Conservation (phyloP, 805 yeast species). For the Yamadazyma paraphyllophila region DNA sequence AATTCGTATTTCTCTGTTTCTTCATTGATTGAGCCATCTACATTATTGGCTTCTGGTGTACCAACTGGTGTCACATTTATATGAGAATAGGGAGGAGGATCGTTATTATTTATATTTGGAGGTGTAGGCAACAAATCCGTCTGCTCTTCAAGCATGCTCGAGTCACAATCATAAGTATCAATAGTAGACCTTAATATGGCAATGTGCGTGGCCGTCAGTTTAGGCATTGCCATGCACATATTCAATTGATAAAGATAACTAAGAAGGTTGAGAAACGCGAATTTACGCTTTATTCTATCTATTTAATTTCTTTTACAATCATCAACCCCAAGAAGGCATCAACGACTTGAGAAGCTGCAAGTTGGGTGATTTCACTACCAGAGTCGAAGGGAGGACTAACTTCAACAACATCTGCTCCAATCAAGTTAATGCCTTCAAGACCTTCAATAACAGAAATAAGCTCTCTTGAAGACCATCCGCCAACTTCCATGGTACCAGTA, state of each 20-base stretch:
- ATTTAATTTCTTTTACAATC: slow-evolving; percentile 16
- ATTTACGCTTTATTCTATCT: neutral
- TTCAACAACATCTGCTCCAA: slow-evolving; percentile 30
- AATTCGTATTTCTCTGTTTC: neutral
- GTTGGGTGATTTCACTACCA: slow-evolving; percentile 25
- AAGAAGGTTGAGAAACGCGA: neutral
- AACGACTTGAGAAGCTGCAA: slow-evolving; percentile 26
- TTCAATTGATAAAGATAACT: neutral
- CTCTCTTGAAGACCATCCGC: slow-evolving; percentile 27
- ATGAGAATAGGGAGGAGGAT: neutral
- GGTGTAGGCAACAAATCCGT: neutral
- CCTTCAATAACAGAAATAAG: slow-evolving; percentile 25
- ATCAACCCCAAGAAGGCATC: slow-evolving; percentile 23
- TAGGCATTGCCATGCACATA: slow-evolving; percentile 11
- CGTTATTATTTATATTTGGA: neutral
- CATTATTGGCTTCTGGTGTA: too few relatives aligned
- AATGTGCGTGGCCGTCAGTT: slow-evolving; percentile 1
- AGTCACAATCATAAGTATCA: too few relatives aligned
- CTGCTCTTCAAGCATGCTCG: too few relatives aligned
- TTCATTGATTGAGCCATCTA: neutral
- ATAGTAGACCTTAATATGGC: neutral
- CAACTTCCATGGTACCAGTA: slow-evolving; percentile 29
- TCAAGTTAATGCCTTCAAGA: slow-evolving; percentile 25
- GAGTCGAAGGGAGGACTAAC: slow-evolving; percentile 29
- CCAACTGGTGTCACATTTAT: neutral